phyloP scores from a whole-genome alignment of 108 stramenopile species.

The Parietichytrium sp. region DNA sequence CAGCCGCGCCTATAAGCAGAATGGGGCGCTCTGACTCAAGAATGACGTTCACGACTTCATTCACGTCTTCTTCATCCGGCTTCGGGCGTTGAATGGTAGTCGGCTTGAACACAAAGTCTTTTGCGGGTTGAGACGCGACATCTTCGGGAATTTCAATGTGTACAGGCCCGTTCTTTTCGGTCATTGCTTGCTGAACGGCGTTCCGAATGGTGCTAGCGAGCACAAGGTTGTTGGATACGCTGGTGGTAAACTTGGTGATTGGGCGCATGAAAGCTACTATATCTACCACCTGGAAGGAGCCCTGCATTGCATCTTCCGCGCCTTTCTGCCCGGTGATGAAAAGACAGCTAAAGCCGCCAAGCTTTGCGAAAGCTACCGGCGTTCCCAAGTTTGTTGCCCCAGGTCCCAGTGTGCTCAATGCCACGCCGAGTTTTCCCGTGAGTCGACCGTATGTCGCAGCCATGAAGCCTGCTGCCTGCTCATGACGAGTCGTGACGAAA shows the following conservation, averaged over 20 bases:
- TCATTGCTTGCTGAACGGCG: slow-evolving; percentile 41
- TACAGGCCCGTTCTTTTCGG: slow-evolving; percentile 46
- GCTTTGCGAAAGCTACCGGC: slow-evolving; percentile 41
- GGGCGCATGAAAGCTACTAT: slow-evolving; percentile 44
- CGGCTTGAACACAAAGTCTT: slow-evolving; percentile 6
- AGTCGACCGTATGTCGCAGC: slow-evolving; percentile 44
- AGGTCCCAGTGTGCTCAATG: slow-evolving; percentile 45
- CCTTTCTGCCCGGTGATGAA: slow-evolving; percentile 46
- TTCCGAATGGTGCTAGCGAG: slow-evolving; percentile 43
- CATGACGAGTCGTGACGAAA: slow-evolving; percentile 44
- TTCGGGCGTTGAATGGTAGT: slow-evolving; percentile 37
- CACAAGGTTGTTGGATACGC: slow-evolving; percentile 35
- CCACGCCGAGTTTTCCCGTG: slow-evolving; percentile 46
- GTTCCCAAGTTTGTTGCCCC: slow-evolving; percentile 49
- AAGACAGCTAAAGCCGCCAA: slow-evolving; percentile 42
- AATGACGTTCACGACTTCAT: slow-evolving; percentile 6
- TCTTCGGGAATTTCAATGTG: slow-evolving; percentile 45
- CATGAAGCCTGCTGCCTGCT: slow-evolving; percentile 52
- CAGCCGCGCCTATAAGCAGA: slow-evolving; percentile 45
- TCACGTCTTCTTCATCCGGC: slow-evolving; percentile 43
- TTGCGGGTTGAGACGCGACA: slow-evolving; percentile 15
- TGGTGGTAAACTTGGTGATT: slow-evolving; percentile 42
- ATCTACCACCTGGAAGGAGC: slow-evolving; percentile 46
- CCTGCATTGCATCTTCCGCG: slow-evolving; percentile 41
- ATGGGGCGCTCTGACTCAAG: slow-evolving; percentile 37